Percentiles rank a stretch among this genome's conserved stretches.
Evolutionary conservation across 495 filamentous ascomycete genomes (phyloP).

Genomic region (Pseudevernia furfuracea): DNA sequence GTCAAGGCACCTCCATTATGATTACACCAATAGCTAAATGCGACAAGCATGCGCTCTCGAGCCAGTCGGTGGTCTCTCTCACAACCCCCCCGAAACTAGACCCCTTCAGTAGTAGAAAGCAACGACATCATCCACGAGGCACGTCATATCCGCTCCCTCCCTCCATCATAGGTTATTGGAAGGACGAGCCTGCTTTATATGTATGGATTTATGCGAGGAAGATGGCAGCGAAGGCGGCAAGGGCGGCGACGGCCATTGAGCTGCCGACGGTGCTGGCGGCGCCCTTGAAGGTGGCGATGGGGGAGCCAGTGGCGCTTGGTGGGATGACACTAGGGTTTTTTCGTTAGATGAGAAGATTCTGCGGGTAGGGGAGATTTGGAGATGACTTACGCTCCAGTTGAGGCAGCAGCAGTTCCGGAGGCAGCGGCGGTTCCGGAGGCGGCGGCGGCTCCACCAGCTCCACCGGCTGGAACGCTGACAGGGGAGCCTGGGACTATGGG

Average conservation of each 20-base stretch:
- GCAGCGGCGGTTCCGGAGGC: slow-evolving; percentile 7
- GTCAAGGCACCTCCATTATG: not conserved
- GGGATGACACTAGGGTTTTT: slow-evolving; percentile 21
- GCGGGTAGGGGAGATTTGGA: not conserved
- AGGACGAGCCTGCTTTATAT: slow-evolving; percentile 4
- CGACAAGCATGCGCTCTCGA: slow-evolving; percentile 3
- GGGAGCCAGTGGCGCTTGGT: slow-evolving; percentile 19
- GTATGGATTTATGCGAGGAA: slow-evolving; percentile 43
- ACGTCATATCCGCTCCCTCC: not conserved
- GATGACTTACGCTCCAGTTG: slow-evolving; percentile 12
- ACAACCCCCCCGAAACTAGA: not conserved
- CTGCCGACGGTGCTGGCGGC: slow-evolving; percentile 41
- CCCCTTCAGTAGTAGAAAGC: not conserved
- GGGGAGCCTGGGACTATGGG: slow-evolving; percentile 24
- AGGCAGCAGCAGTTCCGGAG: slow-evolving; percentile 8
- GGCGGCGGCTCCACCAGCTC: slow-evolving; percentile 10
- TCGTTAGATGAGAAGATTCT: slow-evolving; percentile 17
- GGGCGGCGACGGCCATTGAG: slow-evolving; percentile 44
- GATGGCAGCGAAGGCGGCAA: slow-evolving; percentile 44
- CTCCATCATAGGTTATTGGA: slow-evolving; percentile 12
- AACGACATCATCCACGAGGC: not conserved
- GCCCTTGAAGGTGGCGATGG: slow-evolving; percentile 40
- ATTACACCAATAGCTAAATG: slow-evolving; percentile 3
- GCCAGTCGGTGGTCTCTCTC: not conserved
- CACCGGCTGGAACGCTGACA: slow-evolving; percentile 1